These are phyloP conservation scores for Suillus tomentosus DNA, from an alignment of 768 basidiomycete genomes.

Conservation along the genomic window DNA sequence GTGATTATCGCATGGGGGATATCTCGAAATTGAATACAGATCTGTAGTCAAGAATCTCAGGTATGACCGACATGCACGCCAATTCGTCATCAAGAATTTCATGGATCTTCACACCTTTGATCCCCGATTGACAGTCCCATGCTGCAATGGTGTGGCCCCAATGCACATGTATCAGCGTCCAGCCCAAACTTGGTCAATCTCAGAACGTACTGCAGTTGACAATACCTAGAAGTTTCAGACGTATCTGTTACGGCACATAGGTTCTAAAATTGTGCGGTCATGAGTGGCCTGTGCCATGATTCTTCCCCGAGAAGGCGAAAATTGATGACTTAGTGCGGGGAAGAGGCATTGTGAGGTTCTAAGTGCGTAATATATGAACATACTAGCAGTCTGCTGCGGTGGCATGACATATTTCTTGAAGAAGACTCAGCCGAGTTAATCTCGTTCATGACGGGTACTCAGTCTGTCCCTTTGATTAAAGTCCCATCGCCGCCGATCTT, in stretches of 20 bases:
- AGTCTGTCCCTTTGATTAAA: conserved; percentile 43
- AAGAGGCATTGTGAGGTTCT: conserved; percentile 10
- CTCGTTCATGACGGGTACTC: conserved; percentile 20
- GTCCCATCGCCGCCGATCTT: conserved; percentile 57
- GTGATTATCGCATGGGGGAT: conserved; percentile 5
- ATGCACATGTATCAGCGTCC: not conserved
- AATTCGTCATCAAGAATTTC: not conserved
- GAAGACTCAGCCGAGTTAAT: conserved; percentile 17
- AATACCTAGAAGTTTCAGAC: conserved; percentile 16
- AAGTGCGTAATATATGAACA: conserved; percentile 12
- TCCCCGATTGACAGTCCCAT: not conserved
- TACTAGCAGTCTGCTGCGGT: conserved; percentile 6
- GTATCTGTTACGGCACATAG: conserved; percentile 22
- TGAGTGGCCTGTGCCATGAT: conserved; percentile 2
- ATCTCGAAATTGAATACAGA: not conserved
- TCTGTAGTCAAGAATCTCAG: conserved; percentile 6
- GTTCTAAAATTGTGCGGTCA: conserved; percentile 21
- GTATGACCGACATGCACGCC: conserved; percentile 3
- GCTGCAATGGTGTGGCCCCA: conserved; percentile 4
- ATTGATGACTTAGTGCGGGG: conserved; percentile 10
- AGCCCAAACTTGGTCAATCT: not conserved
- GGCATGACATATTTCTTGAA: conserved; percentile 13
- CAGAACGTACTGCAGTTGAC: conserved; percentile 1
- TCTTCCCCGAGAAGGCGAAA: conserved; percentile 14
- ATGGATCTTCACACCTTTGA: conserved; percentile 1